Evolutionary conservation across 805 yeast species (phyloP), one percentile per base, ranked within the genome.

Genomic region (Tetrapisispora arboricola): DNA sequence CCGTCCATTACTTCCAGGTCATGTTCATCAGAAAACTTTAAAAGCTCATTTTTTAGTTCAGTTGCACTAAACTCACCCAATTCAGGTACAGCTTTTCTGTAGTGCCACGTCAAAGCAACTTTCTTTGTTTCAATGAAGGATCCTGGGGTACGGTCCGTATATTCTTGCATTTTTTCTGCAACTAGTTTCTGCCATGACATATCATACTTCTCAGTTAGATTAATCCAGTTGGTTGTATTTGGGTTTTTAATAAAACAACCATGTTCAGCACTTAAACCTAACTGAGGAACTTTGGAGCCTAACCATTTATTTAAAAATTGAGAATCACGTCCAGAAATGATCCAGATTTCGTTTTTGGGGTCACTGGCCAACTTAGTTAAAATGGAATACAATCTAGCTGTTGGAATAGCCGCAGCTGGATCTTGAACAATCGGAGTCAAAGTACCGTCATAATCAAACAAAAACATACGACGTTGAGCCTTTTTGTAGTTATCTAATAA

Each of bases 371-470:
- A 68, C 24, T 68, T 65, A 21, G 72, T 68, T 44, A 92, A 61
- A 11, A 82, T 75, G 8, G 68, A 61, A 40, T 75, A 69, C 34
- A 92, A 67, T 49, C 81, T 71, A 3, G 80, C 78, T 1, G 95
- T 78, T 3, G 99, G 98, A 32, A 92, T 83, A 0, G 98, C 98
- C 0, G 97, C 96, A n/a, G 90, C 86, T 2, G 99, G 99, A 52
- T 92, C 97, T 30, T 78, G 74, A 3, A 92, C 98, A 55, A 92
- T 92, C 12, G 97, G 97, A 0, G 98, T 86, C 50, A 92, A 69
- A 1, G 99, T 92, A 22, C 99, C 99, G 59, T 92, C 99, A 59
- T 92, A 92, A 64, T 92, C 99, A 64, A 92, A 88, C 51, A 92
- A 61, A 52, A 92, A 86, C 44, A 92, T 64, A 46, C 97, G 72